These are phyloP conservation scores for Candida vartiovaarae DNA, from an alignment of 805 yeast genomes.

Conservation along the genomic window DNA sequence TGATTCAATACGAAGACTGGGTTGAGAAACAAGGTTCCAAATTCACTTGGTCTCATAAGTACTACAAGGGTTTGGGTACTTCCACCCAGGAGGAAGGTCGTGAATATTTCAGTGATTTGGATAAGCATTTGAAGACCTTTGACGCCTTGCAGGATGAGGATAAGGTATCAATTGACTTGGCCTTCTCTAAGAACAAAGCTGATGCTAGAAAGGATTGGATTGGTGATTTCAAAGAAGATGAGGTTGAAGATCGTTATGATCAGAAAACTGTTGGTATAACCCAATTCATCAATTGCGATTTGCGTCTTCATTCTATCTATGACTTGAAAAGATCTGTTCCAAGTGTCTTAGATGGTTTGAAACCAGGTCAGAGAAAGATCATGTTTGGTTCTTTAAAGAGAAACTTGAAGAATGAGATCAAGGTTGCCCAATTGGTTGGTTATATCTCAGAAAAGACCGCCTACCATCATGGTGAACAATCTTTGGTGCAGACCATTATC, in stretches of 20 bases:
- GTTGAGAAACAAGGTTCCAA: constrained; percentile 71
- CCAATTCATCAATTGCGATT: constrained; percentile 91
- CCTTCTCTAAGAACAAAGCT: constrained; percentile 90
- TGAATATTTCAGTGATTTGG: constrained; percentile 81
- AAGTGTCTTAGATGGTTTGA: constrained; percentile 86
- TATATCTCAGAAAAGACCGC: constrained; percentile 84
- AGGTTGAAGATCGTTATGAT: constrained; percentile 35
- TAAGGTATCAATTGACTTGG: constrained; percentile 73
- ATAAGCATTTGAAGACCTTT: constrained; percentile 78
- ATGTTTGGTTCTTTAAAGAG: constrained; percentile 81
- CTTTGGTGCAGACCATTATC: constrained; percentile 83
- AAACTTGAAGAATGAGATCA: constrained; percentile 68
- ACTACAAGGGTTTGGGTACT: constrained; percentile 98
- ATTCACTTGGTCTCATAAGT: constrained; percentile 85
- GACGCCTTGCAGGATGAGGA: constrained; percentile 78
- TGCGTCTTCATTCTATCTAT: constrained; percentile 92
- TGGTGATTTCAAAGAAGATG: constrained; percentile 87
- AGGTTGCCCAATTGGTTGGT: constrained; percentile 88
- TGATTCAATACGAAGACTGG: constrained; percentile 97
- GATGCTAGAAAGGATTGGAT: constrained; percentile 98
- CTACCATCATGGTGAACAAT: constrained; percentile 92
- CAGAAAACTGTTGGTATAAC: constrained; percentile 63
- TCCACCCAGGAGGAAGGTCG: constrained; percentile 77
- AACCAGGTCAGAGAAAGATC: constrained; percentile 96
- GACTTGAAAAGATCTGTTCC: constrained; percentile 96